Evolutionary conservation across 345 rosid species (phyloP).

Genomic region (Eutrema yunnanense): DNA sequence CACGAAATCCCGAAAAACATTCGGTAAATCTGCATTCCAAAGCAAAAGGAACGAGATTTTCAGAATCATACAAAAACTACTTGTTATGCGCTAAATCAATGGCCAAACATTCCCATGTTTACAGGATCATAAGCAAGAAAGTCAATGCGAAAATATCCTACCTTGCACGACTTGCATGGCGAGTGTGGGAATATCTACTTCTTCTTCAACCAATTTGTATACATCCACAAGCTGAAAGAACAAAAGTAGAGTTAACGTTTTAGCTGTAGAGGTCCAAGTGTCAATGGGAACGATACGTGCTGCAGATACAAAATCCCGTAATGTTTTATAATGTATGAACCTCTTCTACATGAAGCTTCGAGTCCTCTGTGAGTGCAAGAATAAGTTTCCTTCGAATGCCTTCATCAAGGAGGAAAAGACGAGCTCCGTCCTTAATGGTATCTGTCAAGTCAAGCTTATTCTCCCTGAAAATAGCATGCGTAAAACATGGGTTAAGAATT

Average conservation of each 20-base stretch:
- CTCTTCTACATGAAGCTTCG: conserved; percentile 95
- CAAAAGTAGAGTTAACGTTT: conserved; percentile 11
- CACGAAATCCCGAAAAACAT: conserved; percentile 63
- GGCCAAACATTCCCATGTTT: background rate
- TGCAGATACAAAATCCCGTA: background rate
- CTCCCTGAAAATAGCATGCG: conserved; percentile 32
- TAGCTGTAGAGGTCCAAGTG: background rate
- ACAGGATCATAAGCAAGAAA: background rate
- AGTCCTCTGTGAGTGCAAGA: conserved; percentile 89
- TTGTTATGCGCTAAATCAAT: background rate
- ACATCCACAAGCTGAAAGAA: conserved; percentile 75
- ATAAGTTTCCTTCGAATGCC: conserved; percentile 89
- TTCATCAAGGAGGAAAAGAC: conserved; percentile 76
- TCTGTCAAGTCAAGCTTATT: conserved; percentile 77
- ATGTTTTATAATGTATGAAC: conserved; percentile 19
- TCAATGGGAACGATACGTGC: background rate
- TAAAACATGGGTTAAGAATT: background rate
- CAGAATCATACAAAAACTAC: background rate
- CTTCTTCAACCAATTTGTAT: conserved; percentile 75
- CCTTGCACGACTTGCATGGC: conserved; percentile 74
- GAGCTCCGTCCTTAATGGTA: conserved; percentile 93
- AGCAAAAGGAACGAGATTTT: background rate
- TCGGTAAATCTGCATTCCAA: conserved; percentile 60
- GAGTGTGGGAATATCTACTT: conserved; percentile 67
- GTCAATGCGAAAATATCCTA: conserved; percentile 12